Conservation (phyloP, 805 yeast species). For the Candida alai region DNA sequence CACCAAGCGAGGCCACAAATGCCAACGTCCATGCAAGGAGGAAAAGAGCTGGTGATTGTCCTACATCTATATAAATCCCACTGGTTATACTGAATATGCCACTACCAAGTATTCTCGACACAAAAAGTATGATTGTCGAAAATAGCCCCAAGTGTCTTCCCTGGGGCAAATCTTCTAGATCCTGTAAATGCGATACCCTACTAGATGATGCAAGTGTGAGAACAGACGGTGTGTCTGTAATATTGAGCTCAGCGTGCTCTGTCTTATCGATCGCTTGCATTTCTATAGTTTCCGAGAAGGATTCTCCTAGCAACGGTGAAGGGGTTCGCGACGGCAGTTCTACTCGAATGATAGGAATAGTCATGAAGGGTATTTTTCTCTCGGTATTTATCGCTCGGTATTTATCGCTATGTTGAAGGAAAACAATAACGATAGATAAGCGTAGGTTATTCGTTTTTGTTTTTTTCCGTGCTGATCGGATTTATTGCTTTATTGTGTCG, state of each 20-base stretch:
- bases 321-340: too few species aligned
- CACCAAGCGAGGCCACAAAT: conserved; percentile 60
- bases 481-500: too few species aligned
- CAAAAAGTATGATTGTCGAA: conserved; percentile 59
- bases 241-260: conserved; percentile 7
- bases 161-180: conserved; percentile 57
- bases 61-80: conserved; percentile 61
- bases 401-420: too few species aligned
- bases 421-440: too few species aligned
- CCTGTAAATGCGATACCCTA: conserved; percentile 22
- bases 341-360: too few species aligned
- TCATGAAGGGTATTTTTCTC: too few species aligned
- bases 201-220: conserved; percentile 1
- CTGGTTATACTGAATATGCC: conserved; percentile 76
- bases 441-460: too few species aligned
- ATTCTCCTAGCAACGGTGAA: too few species aligned
- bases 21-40: conserved; percentile 62
- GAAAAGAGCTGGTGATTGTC: conserved; percentile 61
- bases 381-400: too few species aligned
- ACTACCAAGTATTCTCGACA: conserved; percentile 71
- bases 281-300: conserved; percentile 8
- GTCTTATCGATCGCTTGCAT: conserved; percentile 9
- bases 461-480: too few species aligned
- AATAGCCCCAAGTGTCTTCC: conserved; percentile 72
- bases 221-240: neutral